Conservation (phyloP, 352 stramenopile species). For the Pythium scleroteichum region DNA sequence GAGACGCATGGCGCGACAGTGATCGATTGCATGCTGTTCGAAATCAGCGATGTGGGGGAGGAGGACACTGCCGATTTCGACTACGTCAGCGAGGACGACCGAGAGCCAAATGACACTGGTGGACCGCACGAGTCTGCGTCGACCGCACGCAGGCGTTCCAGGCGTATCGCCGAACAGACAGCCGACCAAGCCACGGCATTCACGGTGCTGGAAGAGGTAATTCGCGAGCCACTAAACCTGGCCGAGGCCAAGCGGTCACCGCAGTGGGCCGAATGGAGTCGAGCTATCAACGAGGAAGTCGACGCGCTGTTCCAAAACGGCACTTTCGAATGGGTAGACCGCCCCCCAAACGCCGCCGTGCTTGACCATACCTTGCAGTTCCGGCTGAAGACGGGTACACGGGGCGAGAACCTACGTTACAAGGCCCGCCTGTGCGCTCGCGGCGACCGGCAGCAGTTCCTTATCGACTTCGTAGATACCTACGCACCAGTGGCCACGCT, state of each 20-base stretch:
- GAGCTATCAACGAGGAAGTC: conserved; percentile 5
- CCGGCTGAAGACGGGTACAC: background rate
- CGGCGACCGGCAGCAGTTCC: background rate
- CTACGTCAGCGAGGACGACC: too few relatives aligned
- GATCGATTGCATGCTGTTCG: conserved; percentile 11
- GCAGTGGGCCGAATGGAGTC: background rate
- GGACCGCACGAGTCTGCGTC: background rate
- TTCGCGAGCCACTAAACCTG: conserved; percentile 10
- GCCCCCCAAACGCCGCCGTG: background rate
- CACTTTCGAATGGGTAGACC: conserved; percentile 8
- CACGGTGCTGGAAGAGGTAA: background rate
- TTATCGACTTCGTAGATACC: conserved; percentile 4
- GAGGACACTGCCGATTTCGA: background rate
- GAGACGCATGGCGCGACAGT: conserved; percentile 7
- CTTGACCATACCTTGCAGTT: conserved; percentile 14
- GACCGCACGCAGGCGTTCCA: background rate
- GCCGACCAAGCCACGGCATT: background rate
- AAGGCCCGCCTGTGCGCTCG: conserved; percentile 6
- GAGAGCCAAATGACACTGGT: background rate
- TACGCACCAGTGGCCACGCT: conserved; percentile 3
- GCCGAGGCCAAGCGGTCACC: conserved; percentile 7
- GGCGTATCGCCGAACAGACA: background rate
- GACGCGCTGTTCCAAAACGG: conserved; percentile 4
- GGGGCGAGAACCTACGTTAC: conserved; percentile 1
- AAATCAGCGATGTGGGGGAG: background rate